Percentiles rank a stretch among this genome's conserved stretches.
Conservation (phyloP, 2,329 filamentous ascomycete species). For the Massarina eburnea region DNA sequence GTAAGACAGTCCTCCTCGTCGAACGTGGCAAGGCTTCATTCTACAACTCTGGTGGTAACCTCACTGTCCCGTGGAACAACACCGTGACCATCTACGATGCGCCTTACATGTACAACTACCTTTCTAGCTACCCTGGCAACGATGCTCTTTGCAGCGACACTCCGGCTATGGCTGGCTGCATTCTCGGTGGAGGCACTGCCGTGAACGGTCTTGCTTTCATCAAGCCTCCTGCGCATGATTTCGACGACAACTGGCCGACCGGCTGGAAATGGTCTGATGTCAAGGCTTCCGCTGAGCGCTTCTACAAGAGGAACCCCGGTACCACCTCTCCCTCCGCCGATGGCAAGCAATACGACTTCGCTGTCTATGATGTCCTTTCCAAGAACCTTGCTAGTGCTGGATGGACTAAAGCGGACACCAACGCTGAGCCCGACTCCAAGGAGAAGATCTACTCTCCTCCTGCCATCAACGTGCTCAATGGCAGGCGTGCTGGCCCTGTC, state of each 20-base stretch:
- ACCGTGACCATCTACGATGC: constrained; percentile 29
- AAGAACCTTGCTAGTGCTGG: constrained; percentile 17
- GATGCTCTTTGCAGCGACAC: constrained; percentile 42
- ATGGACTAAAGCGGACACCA: constrained; percentile 19
- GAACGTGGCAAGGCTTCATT: constrained; percentile 44
- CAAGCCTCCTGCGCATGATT: constrained; percentile 20
- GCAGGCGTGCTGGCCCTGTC: constrained; percentile 22
- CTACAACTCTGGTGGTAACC: constrained; percentile 33
- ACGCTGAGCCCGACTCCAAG: constrained; percentile 22
- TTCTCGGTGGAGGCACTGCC: constrained; percentile 42
- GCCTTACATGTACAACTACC: constrained; percentile 18
- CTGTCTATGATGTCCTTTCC: constrained; percentile 18
- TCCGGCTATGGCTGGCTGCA: constrained; percentile 39
- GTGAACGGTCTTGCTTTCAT: constrained; percentile 27
- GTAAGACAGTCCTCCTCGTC: constrained; percentile 42
- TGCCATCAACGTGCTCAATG: constrained; percentile 12
- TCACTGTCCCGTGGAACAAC: constrained; percentile 23
- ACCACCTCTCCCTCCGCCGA: constrained; percentile 18
- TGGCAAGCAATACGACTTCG: constrained; percentile 22
- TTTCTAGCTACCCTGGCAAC: constrained; percentile 35
- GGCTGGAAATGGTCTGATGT: constrained; percentile 24
- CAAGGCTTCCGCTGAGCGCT: constrained; percentile 14
- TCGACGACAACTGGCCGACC: constrained; percentile 22
- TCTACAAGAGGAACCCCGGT: constrained; percentile 27
- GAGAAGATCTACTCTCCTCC: constrained; percentile 18